Evolutionary conservation across 768 basidiomycete genomes (phyloP).

Genomic region (Cyclocybe cylindracea): DNA sequence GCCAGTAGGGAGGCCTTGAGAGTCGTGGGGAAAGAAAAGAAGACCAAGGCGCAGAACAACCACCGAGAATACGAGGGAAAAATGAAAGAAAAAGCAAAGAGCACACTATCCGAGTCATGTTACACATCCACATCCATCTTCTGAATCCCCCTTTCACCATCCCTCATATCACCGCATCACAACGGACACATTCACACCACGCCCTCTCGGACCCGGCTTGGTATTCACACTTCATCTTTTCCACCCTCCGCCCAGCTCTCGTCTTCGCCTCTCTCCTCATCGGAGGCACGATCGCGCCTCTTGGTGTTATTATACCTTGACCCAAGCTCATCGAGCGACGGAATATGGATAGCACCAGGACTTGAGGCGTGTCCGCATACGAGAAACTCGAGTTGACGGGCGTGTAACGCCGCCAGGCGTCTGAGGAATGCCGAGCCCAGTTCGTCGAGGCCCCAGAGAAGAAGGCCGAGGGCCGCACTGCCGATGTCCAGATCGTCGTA

Average conservation of each 20-base stretch:
- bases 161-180: slow-evolving; percentile 13
- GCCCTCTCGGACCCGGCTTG: slow-evolving; percentile 2
- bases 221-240: not conserved
- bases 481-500: slow-evolving; percentile 22
- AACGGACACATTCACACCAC: slow-evolving; percentile 28
- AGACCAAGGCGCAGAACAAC: too few relatives aligned
- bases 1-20: too few relatives aligned
- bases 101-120: too few relatives aligned
- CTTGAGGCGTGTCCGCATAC: slow-evolving; percentile 18
- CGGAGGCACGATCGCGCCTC: slow-evolving; percentile 18
- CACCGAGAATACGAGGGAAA: too few relatives aligned
- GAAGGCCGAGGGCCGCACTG: slow-evolving; percentile 19
- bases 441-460: slow-evolving; percentile 30
- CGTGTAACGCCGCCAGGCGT: slow-evolving; percentile 30
- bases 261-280: slow-evolving; percentile 14
- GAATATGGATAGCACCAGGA: slow-evolving; percentile 19
- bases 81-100: too few relatives aligned
- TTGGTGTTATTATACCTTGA: slow-evolving; percentile 27
- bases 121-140: slow-evolving; percentile 31
- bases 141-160: slow-evolving; percentile 8
- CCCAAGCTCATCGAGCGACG: slow-evolving; percentile 31
- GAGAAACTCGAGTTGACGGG: slow-evolving; percentile 8
- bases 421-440: slow-evolving; percentile 32
- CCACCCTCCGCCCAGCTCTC: not conserved
- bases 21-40: too few relatives aligned